A percentile compares a stretch with the other conserved stretches of the same genome.
Conservation (phyloP, 129 eudicot species). For the Smallanthus sonchifolius region DNA sequence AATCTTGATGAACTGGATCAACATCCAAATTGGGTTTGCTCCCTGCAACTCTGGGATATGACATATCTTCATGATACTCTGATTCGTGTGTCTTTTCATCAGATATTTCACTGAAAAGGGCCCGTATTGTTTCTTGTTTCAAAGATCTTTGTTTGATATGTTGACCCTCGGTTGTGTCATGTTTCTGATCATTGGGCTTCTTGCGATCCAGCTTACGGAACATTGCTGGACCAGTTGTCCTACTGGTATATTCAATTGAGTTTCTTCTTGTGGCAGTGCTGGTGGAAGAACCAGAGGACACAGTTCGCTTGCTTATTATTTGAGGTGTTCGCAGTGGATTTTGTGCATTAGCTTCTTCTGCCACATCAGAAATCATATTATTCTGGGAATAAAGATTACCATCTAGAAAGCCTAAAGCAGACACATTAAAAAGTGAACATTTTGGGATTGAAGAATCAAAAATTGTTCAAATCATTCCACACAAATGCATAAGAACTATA, state of each 20-base stretch:
- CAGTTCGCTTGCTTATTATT: conserved; percentile 25
- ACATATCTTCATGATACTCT: conserved; percentile 32
- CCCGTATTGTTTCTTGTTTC: conserved; percentile 44
- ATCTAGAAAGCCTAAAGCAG: not conserved
- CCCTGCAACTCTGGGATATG: conserved; percentile 34
- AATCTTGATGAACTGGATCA: conserved; percentile 42
- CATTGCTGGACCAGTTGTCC: conserved; percentile 53
- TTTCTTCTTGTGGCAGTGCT: conserved; percentile 38
- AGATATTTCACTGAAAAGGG: conserved; percentile 40
- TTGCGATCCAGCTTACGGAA: conserved; percentile 62
- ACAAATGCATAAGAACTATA: not conserved
- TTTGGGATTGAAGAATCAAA: not conserved
- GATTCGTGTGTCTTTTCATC: conserved; percentile 32
- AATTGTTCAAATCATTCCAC: not conserved
- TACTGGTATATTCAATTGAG: conserved; percentile 25
- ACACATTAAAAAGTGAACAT: not conserved
- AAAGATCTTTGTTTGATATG: not conserved
- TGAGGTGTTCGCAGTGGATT: conserved; percentile 45
- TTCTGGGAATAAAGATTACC: not conserved
- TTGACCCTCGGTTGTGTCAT: conserved; percentile 19
- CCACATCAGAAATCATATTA: conserved; percentile 11
- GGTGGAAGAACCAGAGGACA: conserved; percentile 31
- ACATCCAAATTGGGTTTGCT: conserved; percentile 31
- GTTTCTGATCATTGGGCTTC: conserved; percentile 41
- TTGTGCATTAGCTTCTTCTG: conserved; percentile 56